Evolutionary conservation across 1,139 yeast genomes (phyloP).

Genomic region (Blastobotrys serpentis): DNA sequence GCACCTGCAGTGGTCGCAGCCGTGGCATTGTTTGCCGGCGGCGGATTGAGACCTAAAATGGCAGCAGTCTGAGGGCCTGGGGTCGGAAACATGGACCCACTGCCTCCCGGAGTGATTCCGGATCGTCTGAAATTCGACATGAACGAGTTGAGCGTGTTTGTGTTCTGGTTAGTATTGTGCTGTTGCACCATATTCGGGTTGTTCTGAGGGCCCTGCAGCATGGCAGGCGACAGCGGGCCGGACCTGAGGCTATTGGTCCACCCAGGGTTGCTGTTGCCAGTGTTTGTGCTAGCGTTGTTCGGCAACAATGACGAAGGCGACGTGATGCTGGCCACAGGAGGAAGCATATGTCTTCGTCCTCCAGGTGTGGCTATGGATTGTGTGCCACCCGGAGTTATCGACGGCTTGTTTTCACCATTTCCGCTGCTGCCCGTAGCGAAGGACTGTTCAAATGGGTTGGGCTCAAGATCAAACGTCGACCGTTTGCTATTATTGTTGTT

Average conservation of each 20-base stretch:
- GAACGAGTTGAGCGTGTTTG: constrained; percentile 7
- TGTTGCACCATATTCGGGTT: constrained; percentile 6
- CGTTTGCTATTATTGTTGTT: background rate
- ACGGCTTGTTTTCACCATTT: constrained; percentile 21
- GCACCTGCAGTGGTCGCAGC: constrained; percentile 14
- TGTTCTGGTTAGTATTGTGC: constrained; percentile 10
- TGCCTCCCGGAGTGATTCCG: constrained; percentile 41
- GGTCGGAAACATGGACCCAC: constrained; percentile 38
- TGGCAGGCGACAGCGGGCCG: constrained; percentile 38
- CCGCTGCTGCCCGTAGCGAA: constrained; percentile 60
- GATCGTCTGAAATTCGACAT: constrained; percentile 24
- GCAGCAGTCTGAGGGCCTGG: constrained; percentile 43
- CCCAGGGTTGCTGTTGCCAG: constrained; percentile 16
- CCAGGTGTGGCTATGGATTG: constrained; percentile 33
- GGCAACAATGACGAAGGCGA: constrained; percentile 37
- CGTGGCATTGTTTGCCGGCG: constrained; percentile 14
- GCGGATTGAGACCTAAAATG: constrained; percentile 32
- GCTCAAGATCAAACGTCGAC: constrained; percentile 65
- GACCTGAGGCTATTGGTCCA: constrained; percentile 34
- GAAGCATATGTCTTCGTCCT: constrained; percentile 35
- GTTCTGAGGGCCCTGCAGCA: constrained; percentile 36
- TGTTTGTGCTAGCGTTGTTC: constrained; percentile 23
- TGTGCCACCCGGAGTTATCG: constrained; percentile 22
- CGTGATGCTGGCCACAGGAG: constrained; percentile 39
- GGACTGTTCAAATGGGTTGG: constrained; percentile 93